Evolutionary conservation across 192 early-diverging fungal genomes (phyloP).

Genomic region (Backusella liffmaniae): DNA sequence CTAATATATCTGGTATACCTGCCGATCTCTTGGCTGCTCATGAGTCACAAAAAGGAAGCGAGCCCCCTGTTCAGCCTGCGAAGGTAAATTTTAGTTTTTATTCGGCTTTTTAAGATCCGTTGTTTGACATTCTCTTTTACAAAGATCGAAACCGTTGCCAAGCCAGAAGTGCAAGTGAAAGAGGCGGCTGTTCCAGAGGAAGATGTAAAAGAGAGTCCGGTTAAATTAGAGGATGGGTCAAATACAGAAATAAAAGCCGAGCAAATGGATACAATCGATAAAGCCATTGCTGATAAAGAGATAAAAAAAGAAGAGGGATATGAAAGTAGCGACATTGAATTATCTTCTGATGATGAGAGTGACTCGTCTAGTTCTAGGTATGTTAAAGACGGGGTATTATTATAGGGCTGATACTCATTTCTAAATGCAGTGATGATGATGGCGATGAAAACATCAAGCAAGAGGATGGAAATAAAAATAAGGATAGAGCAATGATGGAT

Average conservation of each 20-base stretch:
- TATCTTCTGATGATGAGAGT: slow-evolving; percentile 33
- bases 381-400: neutral
- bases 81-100: neutral
- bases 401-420: neutral
- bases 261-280: slow-evolving; percentile 33
- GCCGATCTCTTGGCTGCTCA: slow-evolving; percentile 1
- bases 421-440: neutral
- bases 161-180: neutral
- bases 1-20: neutral
- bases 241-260: neutral
- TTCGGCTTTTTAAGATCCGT: neutral
- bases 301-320: slow-evolving; percentile 36
- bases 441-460: neutral
- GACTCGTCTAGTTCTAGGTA: neutral
- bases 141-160: neutral
- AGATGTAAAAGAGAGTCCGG: neutral
- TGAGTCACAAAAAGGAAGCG: neutral
- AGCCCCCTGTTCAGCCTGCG: neutral
- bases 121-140: neutral
- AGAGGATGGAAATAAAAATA: neutral
- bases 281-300: slow-evolving; percentile 28
- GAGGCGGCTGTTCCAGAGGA: neutral
- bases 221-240: neutral
- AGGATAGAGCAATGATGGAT: neutral
- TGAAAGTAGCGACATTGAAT: slow-evolving; percentile 45